Conservation (phyloP, 148 eudicot genomes). For the Diospyros lotus region DNA sequence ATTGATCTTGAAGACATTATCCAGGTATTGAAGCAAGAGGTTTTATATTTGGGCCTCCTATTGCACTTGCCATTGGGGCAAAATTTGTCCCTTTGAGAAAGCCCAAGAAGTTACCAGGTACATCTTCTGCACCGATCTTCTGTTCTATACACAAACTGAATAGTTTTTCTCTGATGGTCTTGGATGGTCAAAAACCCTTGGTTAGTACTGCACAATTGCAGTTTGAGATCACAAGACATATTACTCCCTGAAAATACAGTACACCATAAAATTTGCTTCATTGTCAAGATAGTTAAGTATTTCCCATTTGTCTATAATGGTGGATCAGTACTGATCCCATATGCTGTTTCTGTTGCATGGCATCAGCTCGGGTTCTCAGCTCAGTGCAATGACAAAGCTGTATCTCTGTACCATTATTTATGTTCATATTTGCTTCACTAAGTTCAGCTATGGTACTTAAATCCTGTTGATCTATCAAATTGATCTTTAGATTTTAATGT, state of each 20-base stretch:
- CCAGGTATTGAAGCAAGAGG: constrained; percentile 98
- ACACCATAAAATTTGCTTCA: too few species aligned
- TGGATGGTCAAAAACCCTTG: background rate
- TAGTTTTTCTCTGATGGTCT: background rate
- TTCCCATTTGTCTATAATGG: background rate
- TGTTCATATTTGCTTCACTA: background rate
- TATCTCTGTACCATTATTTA: background rate
- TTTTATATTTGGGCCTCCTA: constrained; percentile 95
- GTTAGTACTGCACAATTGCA: too few species aligned
- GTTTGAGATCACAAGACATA: too few species aligned
- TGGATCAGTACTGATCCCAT: background rate
- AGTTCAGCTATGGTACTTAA: background rate
- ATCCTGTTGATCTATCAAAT: background rate
- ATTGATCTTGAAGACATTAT: constrained; percentile 15
- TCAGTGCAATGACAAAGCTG: background rate
- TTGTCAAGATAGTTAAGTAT: too few species aligned
- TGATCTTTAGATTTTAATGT: background rate
- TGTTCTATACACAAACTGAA: background rate
- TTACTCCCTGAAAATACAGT: too few species aligned
- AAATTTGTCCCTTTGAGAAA: constrained; percentile 96
- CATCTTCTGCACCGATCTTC: background rate
- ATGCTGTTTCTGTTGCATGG: background rate
- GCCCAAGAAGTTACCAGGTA: constrained; percentile 92
- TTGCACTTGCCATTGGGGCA: constrained; percentile 96
- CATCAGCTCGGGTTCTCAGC: background rate